phyloP scores from a whole-genome alignment of 31 red algal genomes.

The Odonthalia washingtoniensis region DNA sequence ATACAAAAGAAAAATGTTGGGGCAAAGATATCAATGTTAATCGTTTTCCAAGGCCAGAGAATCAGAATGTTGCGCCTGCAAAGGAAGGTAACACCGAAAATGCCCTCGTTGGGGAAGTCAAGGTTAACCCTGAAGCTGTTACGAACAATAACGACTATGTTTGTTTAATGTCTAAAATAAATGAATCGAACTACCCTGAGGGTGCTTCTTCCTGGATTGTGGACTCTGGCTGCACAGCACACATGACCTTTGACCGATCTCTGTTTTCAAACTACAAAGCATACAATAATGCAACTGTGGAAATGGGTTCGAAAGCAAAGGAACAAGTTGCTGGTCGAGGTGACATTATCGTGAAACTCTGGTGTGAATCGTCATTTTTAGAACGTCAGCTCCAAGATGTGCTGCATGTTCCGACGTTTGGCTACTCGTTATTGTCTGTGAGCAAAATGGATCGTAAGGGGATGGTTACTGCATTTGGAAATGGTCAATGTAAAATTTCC shows the following conservation, averaged over 20 bases:
- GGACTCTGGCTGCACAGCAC: not conserved
- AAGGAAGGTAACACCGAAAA: not conserved
- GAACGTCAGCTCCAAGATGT: not conserved
- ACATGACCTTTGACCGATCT: not conserved
- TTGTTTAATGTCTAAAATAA: not conserved
- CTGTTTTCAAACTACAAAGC: not conserved
- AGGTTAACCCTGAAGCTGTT: not conserved
- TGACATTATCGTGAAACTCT: not conserved
- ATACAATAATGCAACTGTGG: not conserved
- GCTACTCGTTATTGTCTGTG: slow-evolving; percentile 11
- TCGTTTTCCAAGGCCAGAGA: not conserved
- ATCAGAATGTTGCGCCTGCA: too few relatives aligned
- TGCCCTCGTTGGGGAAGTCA: not conserved
- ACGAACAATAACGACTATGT: not conserved
- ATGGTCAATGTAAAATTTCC: not conserved
- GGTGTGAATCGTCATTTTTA: not conserved
- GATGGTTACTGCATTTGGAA: not conserved
- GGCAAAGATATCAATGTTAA: not conserved
- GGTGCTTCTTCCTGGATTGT: not conserved
- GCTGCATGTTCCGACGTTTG: not conserved
- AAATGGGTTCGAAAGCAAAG: not conserved
- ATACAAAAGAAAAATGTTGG: not conserved
- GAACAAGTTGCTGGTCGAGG: not conserved
- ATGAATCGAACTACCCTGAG: not conserved
- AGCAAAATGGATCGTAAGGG: not conserved